A percentile compares a stretch with the other conserved stretches of the same genome.
phyloP scores from a whole-genome alignment of 2,329 filamentous ascomycete genomes.

The Talaromyces islandicus region DNA sequence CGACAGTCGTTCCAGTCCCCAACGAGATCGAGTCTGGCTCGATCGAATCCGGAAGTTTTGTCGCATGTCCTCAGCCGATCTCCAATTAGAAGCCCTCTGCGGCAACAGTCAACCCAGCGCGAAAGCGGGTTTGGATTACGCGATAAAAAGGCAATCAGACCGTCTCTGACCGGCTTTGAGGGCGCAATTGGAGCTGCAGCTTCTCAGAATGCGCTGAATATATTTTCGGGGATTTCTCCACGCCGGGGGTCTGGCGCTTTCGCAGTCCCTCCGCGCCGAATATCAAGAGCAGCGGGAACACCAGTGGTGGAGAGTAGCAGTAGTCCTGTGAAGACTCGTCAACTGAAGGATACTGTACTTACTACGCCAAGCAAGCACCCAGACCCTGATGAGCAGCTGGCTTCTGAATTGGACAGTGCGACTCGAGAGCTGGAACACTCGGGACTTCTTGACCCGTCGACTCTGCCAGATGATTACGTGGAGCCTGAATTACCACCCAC shows the following conservation, averaged over 20 bases:
- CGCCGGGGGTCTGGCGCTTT: slow-evolving; percentile 26
- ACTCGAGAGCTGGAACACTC: slow-evolving; percentile 18
- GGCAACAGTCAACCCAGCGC: slow-evolving; percentile 14
- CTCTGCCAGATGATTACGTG: slow-evolving; percentile 28
- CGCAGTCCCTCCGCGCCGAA: slow-evolving; percentile 29
- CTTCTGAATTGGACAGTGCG: slow-evolving; percentile 25
- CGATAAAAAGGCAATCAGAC: slow-evolving; percentile 31
- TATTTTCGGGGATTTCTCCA: slow-evolving; percentile 16
- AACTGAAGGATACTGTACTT: background rate
- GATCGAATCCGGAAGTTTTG: slow-evolving; percentile 55
- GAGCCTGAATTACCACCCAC: slow-evolving; percentile 60
- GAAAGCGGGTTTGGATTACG: slow-evolving; percentile 24
- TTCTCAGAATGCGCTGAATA: slow-evolving; percentile 14
- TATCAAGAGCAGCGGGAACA: slow-evolving; percentile 20
- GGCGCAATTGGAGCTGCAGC: slow-evolving; percentile 10
- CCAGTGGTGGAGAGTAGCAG: slow-evolving; percentile 3
- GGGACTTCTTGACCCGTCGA: slow-evolving; percentile 12
- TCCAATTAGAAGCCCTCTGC: slow-evolving; percentile 27
- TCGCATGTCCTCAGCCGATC: slow-evolving; percentile 39
- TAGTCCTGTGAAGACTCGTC: background rate
- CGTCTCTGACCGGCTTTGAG: slow-evolving; percentile 24
- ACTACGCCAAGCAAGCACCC: slow-evolving; percentile 8
- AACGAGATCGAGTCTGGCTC: slow-evolving; percentile 57
- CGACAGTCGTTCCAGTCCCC: slow-evolving; percentile 62
- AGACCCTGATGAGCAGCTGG: slow-evolving; percentile 28